Percentiles rank a stretch among this genome's conserved stretches.
phyloP scores from a whole-genome alignment of 768 basidiomycete genomes.

The Piloderma croceum region DNA sequence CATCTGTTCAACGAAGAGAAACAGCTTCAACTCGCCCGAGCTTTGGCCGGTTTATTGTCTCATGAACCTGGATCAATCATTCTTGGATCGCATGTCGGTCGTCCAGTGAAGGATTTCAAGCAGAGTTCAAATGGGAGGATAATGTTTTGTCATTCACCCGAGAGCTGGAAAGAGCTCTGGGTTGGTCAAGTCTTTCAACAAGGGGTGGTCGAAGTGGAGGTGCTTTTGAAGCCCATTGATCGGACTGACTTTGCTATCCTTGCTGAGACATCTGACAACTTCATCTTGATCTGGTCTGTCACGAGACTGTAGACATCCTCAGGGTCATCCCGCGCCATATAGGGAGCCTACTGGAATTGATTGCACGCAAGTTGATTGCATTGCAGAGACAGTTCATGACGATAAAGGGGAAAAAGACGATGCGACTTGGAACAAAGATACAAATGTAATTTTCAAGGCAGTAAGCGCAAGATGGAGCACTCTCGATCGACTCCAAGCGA shows the following conservation, averaged over 20 bases:
- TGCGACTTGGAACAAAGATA: too few species aligned
- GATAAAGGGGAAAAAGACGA: too few species aligned
- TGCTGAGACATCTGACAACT: too few species aligned
- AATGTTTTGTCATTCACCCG: constrained; percentile 34
- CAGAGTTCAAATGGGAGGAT: constrained; percentile 1
- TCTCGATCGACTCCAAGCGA: too few species aligned
- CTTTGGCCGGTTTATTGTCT: constrained; percentile 38
- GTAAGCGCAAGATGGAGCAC: too few species aligned
- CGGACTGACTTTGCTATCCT: background rate
- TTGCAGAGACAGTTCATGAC: too few species aligned
- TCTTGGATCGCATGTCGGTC: constrained; percentile 37
- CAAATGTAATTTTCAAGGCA: too few species aligned
- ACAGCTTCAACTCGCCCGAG: constrained; percentile 37
- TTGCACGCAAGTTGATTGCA: too few species aligned
- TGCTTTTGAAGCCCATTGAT: constrained; percentile 13
- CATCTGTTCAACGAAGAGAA: constrained; percentile 38
- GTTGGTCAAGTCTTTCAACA: constrained; percentile 28
- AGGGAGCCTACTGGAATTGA: too few species aligned
- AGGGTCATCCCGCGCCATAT: too few species aligned
- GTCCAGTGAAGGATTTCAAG: constrained; percentile 25
- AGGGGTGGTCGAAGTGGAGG: constrained; percentile 27
- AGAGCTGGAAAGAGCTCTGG: constrained; percentile 34
- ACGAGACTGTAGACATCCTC: background rate
- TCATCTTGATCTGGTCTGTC: background rate
- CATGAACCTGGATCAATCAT: constrained; percentile 40